Conservation (phyloP, 106 monocot species). For the Amphibolis antarctica region DNA sequence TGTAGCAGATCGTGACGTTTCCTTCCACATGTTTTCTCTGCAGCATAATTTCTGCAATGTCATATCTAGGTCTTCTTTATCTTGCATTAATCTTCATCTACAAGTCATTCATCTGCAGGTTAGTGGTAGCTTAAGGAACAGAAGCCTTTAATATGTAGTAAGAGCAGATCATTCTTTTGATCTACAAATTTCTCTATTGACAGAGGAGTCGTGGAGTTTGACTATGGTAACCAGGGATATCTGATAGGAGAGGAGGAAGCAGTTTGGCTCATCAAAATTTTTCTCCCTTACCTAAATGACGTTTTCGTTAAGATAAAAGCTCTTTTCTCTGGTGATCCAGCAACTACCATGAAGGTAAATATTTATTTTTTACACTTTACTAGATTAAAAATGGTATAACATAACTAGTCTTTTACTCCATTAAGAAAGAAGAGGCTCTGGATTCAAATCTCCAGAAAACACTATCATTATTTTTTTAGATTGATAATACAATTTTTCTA, state of each 20-base stretch:
- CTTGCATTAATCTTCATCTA: conserved; percentile 62
- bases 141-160: background rate
- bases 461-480: too few relatives aligned
- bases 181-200: background rate
- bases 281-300: conserved; percentile 86
- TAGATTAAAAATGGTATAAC: too few relatives aligned
- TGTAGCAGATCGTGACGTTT: background rate
- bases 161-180: background rate
- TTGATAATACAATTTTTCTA: too few relatives aligned
- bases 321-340: conserved; percentile 83
- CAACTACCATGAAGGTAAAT: conserved; percentile 86
- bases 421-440: too few relatives aligned
- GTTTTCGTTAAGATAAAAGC: conserved; percentile 49
- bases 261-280: conserved; percentile 35
- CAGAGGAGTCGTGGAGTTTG: conserved; percentile 34
- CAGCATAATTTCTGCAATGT: conserved; percentile 67
- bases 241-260: conserved; percentile 88
- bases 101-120: conserved; percentile 72
- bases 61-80: conserved; percentile 69
- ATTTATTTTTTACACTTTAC: background rate
- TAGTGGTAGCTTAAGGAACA: background rate
- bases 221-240: conserved; percentile 15
- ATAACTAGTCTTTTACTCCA: too few relatives aligned
- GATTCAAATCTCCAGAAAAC: too few relatives aligned
- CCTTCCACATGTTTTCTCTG: conserved; percentile 3